Conservation (phyloP, 1,284 basidiomycete genomes). For the Fistulinella cinereoalba region DNA sequence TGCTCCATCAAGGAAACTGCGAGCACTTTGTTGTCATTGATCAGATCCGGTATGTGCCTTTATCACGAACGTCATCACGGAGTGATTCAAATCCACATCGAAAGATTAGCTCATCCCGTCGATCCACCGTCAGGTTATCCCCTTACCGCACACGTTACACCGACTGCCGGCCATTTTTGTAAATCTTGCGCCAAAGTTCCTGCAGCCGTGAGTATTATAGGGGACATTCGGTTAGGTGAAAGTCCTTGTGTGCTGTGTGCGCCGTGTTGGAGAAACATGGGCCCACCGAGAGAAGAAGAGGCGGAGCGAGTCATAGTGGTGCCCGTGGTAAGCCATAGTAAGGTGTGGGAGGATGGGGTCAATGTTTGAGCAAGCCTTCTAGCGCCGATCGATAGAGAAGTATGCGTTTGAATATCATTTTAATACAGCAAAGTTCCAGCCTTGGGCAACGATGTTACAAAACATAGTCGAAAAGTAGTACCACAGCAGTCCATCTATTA, state of each 20-base stretch:
- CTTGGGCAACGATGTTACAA: conserved; percentile 8
- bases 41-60: conserved; percentile 57
- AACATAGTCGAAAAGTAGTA: conserved; percentile 2
- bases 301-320: conserved; percentile 47
- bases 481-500: conserved; percentile 28
- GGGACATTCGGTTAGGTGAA: conserved; percentile 71
- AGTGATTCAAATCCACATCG: neutral
- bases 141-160: conserved; percentile 60
- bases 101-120: conserved; percentile 53
- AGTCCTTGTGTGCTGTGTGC: conserved; percentile 70
- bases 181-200: conserved; percentile 67
- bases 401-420: neutral
- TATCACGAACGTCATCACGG: neutral
- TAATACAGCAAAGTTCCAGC: conserved; percentile 4
- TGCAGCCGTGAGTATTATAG: conserved; percentile 60
- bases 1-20: conserved; percentile 75
- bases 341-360: conserved; percentile 14
- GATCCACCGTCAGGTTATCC: conserved; percentile 63
- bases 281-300: conserved; percentile 41
- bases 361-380: neutral
- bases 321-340: conserved; percentile 48
- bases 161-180: conserved; percentile 59
- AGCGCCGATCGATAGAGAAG: neutral
- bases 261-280: conserved; percentile 71
- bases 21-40: conserved; percentile 76